phyloP scores from a whole-genome alignment of 345 rosid species.

The Turritis glabra region DNA sequence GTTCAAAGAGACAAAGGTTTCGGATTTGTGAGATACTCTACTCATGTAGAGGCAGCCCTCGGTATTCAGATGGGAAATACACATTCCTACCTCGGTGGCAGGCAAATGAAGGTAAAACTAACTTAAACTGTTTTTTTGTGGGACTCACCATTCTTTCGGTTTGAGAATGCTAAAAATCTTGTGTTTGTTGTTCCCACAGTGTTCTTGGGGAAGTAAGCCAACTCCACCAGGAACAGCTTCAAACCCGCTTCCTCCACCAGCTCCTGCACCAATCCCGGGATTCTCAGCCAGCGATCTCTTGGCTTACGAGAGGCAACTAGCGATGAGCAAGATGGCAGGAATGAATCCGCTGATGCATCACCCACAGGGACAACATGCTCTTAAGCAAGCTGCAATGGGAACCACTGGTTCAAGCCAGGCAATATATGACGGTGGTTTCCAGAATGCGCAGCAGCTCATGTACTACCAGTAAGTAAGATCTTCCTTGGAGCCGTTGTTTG shows the following conservation, averaged over 20 bases:
- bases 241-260: constrained; percentile 41
- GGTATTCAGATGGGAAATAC: constrained; percentile 53
- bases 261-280: constrained; percentile 40
- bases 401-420: constrained; percentile 89
- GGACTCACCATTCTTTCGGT: neutral
- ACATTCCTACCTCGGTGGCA: constrained; percentile 43
- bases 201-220: constrained; percentile 67
- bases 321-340: constrained; percentile 61
- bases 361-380: constrained; percentile 74
- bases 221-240: constrained; percentile 60
- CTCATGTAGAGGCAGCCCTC: constrained; percentile 51
- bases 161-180: neutral
- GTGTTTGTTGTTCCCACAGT: constrained; percentile 32
- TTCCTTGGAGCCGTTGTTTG: neutral
- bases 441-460: constrained; percentile 91
- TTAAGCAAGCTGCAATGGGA: constrained; percentile 81
- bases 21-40: constrained; percentile 55
- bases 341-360: constrained; percentile 66
- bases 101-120: constrained; percentile 47
- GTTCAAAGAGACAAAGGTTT: constrained; percentile 60
- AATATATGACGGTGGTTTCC: constrained; percentile 89
- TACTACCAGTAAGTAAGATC: constrained; percentile 66
- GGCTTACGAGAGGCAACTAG: constrained; percentile 55
- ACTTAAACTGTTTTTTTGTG: neutral
- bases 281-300: constrained; percentile 50